These are phyloP conservation scores for Trichophaea hybrida DNA, from an alignment of 2,329 filamentous ascomycete species.

Conservation along the genomic window DNA sequence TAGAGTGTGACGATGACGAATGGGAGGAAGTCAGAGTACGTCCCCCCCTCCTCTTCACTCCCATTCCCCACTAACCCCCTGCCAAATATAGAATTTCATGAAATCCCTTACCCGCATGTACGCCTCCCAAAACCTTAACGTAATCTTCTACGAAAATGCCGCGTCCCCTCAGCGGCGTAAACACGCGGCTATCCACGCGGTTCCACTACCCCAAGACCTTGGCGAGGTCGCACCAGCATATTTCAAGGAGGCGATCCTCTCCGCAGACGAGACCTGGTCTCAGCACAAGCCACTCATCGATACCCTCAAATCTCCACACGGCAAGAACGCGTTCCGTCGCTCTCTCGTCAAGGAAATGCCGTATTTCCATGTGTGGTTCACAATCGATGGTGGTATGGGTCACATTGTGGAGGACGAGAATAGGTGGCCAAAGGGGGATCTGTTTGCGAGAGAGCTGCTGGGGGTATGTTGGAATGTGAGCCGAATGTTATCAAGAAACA, in stretches of 20 bases:
- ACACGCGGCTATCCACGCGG: constrained; percentile 73
- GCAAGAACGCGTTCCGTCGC: constrained; percentile 66
- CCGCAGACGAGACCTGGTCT: constrained; percentile 81
- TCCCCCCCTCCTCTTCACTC: background rate
- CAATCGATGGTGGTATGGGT: constrained; percentile 76
- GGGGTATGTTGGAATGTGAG: constrained; percentile 76
- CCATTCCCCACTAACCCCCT: background rate
- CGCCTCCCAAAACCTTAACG: constrained; percentile 78
- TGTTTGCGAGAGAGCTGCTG: constrained; percentile 83
- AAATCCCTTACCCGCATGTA: constrained; percentile 90
- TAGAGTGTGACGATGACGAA: constrained; percentile 98
- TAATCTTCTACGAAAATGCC: constrained; percentile 96
- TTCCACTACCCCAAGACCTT: constrained; percentile 81
- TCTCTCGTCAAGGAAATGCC: constrained; percentile 89
- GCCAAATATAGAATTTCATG: constrained; percentile 61
- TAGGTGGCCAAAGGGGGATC: constrained; percentile 76
- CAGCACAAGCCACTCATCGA: constrained; percentile 94
- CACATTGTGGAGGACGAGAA: constrained; percentile 80
- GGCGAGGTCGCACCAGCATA: constrained; percentile 86
- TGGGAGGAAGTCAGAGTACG: constrained; percentile 80
- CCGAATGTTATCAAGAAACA: constrained; percentile 79
- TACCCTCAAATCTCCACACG: constrained; percentile 48
- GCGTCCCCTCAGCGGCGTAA: constrained; percentile 60
- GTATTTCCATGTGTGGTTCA: constrained; percentile 96
- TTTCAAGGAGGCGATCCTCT: constrained; percentile 85